Base-by-base conservation (phyloP, 2,329 filamentous ascomycete genomes). In the Aureobasidium sp. region DNA sequence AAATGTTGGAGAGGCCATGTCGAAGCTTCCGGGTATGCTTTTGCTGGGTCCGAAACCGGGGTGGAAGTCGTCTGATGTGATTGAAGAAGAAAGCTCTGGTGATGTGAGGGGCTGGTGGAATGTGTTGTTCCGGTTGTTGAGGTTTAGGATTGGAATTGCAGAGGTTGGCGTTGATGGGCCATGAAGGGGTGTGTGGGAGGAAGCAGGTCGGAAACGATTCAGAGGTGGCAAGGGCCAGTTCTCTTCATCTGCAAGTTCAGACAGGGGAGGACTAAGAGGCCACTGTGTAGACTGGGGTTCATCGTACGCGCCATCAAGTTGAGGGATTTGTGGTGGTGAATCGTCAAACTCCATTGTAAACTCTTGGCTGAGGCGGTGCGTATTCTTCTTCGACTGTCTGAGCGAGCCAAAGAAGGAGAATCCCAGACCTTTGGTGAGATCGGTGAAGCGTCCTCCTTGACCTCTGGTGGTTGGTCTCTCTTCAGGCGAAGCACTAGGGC, bases 1-100 rank as follows among this genome's bases (percentile, higher is more conserved):
- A 62, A 72, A 71, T 13, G 69, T 69, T 9, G 71, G 71, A 4
- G 71, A 73, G 23, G 60, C 59, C 27, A 69, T 61, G 47, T 66
- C 67, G 54, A 66, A 63, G 50, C 31, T 58, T 27, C 53, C 47
- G 42, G 42, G 42, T 46, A 54, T 40, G 21, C 31, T 43, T 53
- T 53, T 55, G 35, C 25, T 35, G 21, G 45, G 45, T 19, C 38
- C 31, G 25, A 42, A 35, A 37, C 31, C 46, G 10, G 62, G 43
- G 33, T 58, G 55, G 17, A 49, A 58, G 23, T 58, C 42, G 23
- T 58, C 55, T 31, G 55, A 58, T n/a, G 40, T 29, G 29, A 19
- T 19, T 11, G 53, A 57, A 9, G 53, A 35, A n/a, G 53, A 45
- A 19, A 37, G 8, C 17, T 40, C 53, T 35, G 53, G 53, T 29